These are phyloP conservation scores for Phoma sp. DNA, from an alignment of 2,329 filamentous ascomycete species.

Conservation along the genomic window DNA sequence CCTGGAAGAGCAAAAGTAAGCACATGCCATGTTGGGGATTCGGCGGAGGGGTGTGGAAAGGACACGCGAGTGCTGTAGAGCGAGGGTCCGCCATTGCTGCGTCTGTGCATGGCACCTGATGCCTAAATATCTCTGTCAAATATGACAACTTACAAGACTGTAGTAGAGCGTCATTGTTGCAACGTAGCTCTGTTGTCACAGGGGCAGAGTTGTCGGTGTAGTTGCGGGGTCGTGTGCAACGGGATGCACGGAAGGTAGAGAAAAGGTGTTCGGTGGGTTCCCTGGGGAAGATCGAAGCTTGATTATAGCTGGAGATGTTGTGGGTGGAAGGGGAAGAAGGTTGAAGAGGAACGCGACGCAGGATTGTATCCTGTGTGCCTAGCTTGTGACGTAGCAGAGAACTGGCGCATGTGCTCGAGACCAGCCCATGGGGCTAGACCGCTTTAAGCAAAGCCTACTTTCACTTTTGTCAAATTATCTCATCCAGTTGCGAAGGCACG, in stretches of 20 bases:
- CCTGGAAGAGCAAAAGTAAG: constrained; percentile 60
- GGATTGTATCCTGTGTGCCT: constrained; percentile 36
- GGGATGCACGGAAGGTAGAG: constrained; percentile 24
- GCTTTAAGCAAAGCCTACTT: constrained; percentile 17
- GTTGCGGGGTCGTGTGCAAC: constrained; percentile 26
- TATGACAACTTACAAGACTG: constrained; percentile 62
- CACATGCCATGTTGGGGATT: constrained; percentile 25
- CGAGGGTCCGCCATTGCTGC: constrained; percentile 15
- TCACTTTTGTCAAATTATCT: constrained; percentile 17
- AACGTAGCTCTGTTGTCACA: constrained; percentile 37
- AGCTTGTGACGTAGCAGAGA: constrained; percentile 28
- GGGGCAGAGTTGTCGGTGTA: constrained; percentile 16
- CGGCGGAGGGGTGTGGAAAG: neutral
- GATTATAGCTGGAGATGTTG: constrained; percentile 13
- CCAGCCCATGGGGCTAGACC: constrained; percentile 30
- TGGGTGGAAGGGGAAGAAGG: constrained; percentile 24
- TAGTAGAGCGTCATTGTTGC: constrained; percentile 74
- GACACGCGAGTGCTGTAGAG: constrained; percentile 15
- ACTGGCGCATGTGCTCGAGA: no score
- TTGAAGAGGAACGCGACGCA: constrained; percentile 27
- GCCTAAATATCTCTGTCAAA: neutral
- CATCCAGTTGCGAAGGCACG: neutral
- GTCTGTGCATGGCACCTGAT: neutral
- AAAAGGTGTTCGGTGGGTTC: neutral
- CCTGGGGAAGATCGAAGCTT: constrained; percentile 12